Evolutionary conservation across 768 basidiomycete genomes (phyloP), one percentile per base, ranked within the genome.

Genomic region (Trametes maxima): DNA sequence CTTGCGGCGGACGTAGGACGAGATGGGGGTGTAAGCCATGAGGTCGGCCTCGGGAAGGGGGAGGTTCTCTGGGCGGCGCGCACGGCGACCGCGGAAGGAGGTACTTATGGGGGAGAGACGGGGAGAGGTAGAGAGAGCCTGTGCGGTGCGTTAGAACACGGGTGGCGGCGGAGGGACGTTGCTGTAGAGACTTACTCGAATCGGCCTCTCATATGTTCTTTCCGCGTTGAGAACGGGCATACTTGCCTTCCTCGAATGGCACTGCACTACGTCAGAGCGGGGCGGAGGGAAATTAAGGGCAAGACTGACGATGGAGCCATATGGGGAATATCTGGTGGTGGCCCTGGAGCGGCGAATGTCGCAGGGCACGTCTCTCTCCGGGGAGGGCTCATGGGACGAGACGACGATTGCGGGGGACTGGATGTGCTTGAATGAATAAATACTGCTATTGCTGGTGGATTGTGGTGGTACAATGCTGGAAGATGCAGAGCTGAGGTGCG

Each of bases 1-100:
- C 75, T 86, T 89, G 63, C 90, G 85, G 64, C 91, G 89, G 44
- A 89, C 86, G 60, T 88, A 92, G 40, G 83, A 81, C 25, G 91
- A 93, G 56, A 93, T 92, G 55, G 91, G 91, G 14, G 87, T 90
- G 68, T 68, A 71, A 6, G 70, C 73, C 25, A 70, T 67, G 35
- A 62, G 64, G 49, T 74, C 73, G 45, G 65, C 49, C 21, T 74
- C 73, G 14, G 59, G 59, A 19, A 71, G 65, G 5, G 57, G 64
- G 56, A 68, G 68, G 55, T 74, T 70, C 57, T 65, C 64, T 63
- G 68, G 57, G 51, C 65, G 53, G 54, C 45, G 65, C 46, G 46
- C 59, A 25, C 14, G 65, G 62, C 53, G 69, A 48, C 63, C 67
- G 51, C 64, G 67, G 54, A 64, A 64, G 43, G 62, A 64, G 36